These are phyloP conservation scores for Barbarea vulgaris DNA, from an alignment of 345 rosid genomes.

Conservation along the genomic window DNA sequence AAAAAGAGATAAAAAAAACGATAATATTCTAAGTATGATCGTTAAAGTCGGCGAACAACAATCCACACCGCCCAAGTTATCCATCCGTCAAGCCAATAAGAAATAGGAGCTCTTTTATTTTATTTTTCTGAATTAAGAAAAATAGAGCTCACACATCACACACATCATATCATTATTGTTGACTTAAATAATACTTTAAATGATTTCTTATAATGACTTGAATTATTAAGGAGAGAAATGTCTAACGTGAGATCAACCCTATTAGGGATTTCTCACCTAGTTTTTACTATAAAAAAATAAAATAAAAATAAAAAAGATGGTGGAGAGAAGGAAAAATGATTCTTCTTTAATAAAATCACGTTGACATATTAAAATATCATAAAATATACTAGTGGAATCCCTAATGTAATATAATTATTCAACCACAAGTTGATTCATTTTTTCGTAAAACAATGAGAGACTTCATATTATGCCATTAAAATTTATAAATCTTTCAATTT, in stretches of 20 bases:
- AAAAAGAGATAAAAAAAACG: neutral
- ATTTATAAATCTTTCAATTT: no score
- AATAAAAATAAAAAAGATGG: no score
- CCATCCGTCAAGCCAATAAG: constrained; percentile 34
- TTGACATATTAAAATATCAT: neutral
- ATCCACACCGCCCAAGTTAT: constrained; percentile 32
- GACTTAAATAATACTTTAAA: neutral
- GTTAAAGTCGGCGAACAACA: constrained; percentile 17
- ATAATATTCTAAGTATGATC: neutral
- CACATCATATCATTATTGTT: neutral
- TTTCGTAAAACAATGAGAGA: no score
- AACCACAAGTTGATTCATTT: neutral
- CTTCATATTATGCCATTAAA: no score
- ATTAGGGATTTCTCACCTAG: no score
- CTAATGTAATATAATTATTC: neutral
- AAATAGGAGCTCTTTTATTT: neutral
- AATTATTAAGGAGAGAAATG: no score
- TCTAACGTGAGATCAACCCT: no score
- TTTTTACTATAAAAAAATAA: no score
- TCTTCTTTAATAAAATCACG: neutral
- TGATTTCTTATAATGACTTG: neutral
- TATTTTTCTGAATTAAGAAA: neutral
- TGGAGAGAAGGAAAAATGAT: no score
- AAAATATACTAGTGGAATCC: neutral
- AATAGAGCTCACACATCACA: neutral